phyloP scores from a whole-genome alignment of 352 stramenopile genomes.

The Blastocystis sp. region DNA sequence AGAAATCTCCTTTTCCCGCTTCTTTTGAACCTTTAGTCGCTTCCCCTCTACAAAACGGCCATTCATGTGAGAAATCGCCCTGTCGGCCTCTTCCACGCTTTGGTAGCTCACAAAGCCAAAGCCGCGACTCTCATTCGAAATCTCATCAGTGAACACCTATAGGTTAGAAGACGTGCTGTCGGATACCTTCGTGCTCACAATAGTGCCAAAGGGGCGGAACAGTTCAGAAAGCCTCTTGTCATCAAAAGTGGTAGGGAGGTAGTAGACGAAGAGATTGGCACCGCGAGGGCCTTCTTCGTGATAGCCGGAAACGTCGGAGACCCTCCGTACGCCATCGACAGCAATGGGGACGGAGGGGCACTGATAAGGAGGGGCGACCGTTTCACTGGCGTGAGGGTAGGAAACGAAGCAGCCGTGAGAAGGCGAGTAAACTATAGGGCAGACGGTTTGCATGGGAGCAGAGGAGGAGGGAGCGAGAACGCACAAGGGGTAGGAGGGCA shows the following conservation, averaged over 20 bases:
- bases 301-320: slow-evolving; percentile 45
- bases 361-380: neutral
- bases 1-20: slow-evolving; percentile 10
- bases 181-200: slow-evolving; percentile 47
- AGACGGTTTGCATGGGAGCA: neutral
- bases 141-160: slow-evolving; percentile 45
- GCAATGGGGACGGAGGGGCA: neutral
- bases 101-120: slow-evolving; percentile 62
- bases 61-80: slow-evolving; percentile 31
- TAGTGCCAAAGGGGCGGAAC: slow-evolving; percentile 35
- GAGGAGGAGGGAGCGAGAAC: neutral
- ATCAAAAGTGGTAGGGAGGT: slow-evolving; percentile 12
- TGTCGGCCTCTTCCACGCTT: slow-evolving; percentile 28
- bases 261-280: slow-evolving; percentile 66
- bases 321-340: neutral
- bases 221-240: slow-evolving; percentile 24
- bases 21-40: slow-evolving; percentile 54
- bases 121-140: slow-evolving; percentile 39
- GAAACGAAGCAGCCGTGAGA: neutral
- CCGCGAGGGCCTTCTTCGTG: slow-evolving; percentile 44
- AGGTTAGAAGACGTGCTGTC: neutral
- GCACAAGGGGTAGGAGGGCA: neutral
- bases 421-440: neutral
- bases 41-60: slow-evolving; percentile 44
- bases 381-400: neutral